Evolutionary conservation across 108 stramenopile genomes (phyloP).

Genomic region (Cyclotella sp.): DNA sequence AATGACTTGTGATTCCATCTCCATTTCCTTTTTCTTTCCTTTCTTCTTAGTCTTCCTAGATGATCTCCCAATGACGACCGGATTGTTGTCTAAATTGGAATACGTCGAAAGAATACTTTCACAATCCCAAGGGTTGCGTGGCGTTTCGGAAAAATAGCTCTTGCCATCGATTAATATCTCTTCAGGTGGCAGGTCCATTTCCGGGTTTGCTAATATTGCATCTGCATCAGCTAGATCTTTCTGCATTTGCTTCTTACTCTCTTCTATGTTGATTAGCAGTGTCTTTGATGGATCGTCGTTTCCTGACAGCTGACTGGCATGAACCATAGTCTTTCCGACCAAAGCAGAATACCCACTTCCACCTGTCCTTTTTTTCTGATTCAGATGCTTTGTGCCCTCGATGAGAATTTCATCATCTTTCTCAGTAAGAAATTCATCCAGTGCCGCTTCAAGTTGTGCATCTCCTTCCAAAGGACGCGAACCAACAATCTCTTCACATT

Average conservation of each 20-base stretch:
- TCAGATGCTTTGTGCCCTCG: constrained; percentile 66
- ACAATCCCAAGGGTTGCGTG: constrained; percentile 96
- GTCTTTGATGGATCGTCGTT: constrained; percentile 24
- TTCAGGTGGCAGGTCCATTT: constrained; percentile 75
- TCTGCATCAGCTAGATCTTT: constrained; percentile 79
- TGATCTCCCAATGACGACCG: constrained; percentile 73
- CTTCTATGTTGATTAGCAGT: constrained; percentile 48
- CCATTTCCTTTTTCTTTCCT: constrained; percentile 33
- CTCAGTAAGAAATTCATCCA: constrained; percentile 85
- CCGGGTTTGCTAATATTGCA: constrained; percentile 70
- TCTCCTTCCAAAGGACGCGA: constrained; percentile 78
- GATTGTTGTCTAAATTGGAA: constrained; percentile 97
- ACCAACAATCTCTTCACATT: constrained; percentile 72
- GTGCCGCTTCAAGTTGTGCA: constrained; percentile 73
- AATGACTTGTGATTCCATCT: constrained; percentile 38
- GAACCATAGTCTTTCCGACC: constrained; percentile 76
- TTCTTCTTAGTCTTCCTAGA: constrained; percentile 58
- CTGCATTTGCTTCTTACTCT: constrained; percentile 53
- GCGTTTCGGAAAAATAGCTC: constrained; percentile 75
- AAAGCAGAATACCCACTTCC: constrained; percentile 83
- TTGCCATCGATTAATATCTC: constrained; percentile 90
- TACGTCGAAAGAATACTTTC: constrained; percentile 95
- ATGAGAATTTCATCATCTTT: constrained; percentile 84
- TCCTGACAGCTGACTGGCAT: constrained; percentile 54
- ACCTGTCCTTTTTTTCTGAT: constrained; percentile 41